phyloP scores from a whole-genome alignment of 2,329 filamentous ascomycete genomes.

The Fusarium chaquense region DNA sequence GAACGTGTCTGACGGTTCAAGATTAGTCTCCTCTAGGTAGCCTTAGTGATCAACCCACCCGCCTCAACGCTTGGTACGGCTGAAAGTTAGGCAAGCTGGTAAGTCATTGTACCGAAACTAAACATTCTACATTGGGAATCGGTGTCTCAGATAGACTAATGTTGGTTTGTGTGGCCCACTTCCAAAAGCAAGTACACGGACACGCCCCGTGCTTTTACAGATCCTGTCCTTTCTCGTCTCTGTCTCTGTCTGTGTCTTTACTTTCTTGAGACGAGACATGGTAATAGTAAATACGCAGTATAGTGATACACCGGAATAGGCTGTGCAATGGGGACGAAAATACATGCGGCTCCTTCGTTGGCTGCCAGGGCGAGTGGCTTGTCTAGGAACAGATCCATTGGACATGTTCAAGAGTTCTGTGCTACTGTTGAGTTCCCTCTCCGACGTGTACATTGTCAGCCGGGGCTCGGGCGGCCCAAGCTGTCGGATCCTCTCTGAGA shows the following conservation, averaged over 20 bases:
- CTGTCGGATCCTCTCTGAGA: slow-evolving; percentile 44
- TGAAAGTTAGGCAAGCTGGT: background rate
- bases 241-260: background rate
- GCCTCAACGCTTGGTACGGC: background rate
- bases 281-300: background rate
- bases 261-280: background rate
- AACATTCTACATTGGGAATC: background rate
- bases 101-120: background rate
- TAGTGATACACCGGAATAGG: slow-evolving; percentile 34
- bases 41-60: background rate
- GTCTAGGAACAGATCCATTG: slow-evolving; percentile 24
- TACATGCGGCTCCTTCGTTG: slow-evolving; percentile 41
- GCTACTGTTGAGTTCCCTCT: slow-evolving; percentile 28
- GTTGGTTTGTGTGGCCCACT: slow-evolving; percentile 27
- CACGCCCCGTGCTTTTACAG: slow-evolving; percentile 30
- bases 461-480: slow-evolving; percentile 43
- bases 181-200: slow-evolving; percentile 1
- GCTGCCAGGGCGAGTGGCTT: slow-evolving; percentile 46
- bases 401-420: slow-evolving; percentile 16
- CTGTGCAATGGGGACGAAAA: slow-evolving; percentile 44
- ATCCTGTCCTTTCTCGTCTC: slow-evolving; percentile 32
- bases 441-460: slow-evolving; percentile 43
- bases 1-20: background rate
- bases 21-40: background rate
- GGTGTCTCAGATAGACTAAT: slow-evolving; percentile 43